Percentiles rank a stretch among this genome's conserved stretches.
These are phyloP conservation scores for Saccharomycopsis guyanensis DNA, from an alignment of 805 yeast species.

Conservation along the genomic window DNA sequence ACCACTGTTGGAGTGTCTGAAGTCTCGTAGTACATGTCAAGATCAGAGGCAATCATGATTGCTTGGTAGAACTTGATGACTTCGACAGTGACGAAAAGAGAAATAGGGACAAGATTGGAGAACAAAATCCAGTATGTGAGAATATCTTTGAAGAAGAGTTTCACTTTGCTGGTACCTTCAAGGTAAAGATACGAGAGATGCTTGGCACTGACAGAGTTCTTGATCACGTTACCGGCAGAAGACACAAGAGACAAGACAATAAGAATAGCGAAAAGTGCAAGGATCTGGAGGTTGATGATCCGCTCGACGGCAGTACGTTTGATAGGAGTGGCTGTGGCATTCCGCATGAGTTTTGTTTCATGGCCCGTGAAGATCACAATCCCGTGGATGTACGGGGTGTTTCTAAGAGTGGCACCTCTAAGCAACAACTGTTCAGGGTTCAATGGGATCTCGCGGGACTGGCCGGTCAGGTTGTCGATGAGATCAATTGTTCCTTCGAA, in stretches of 20 bases:
- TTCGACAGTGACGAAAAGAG: conserved; percentile 93
- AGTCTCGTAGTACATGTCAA: conserved; percentile 83
- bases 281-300: conserved; percentile 84
- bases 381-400: conserved; percentile 94
- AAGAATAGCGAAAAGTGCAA: conserved; percentile 77
- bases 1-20: conserved; percentile 94
- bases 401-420: conserved; percentile 92
- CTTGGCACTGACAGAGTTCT: conserved; percentile 44
- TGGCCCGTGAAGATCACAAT: conserved; percentile 94
- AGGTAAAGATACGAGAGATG: conserved; percentile 58
- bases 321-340: conserved; percentile 97
- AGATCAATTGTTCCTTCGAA: conserved; percentile 71
- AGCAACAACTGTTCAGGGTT: conserved; percentile 86
- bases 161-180: conserved; percentile 58
- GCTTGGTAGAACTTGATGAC: conserved; percentile 94
- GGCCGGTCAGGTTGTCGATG: conserved; percentile 31
- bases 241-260: conserved; percentile 72
- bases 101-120: conserved; percentile 96
- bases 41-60: conserved; percentile 83
- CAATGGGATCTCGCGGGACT: conserved; percentile 57
- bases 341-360: conserved; percentile 95
- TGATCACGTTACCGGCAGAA: conserved; percentile 80
- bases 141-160: conserved; percentile 75
- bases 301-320: conserved; percentile 95
- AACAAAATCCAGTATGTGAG: conserved; percentile 94